Evolutionary conservation across 192 early-diverging fungal species (phyloP).

Genomic region (Funneliformis geosporum): DNA sequence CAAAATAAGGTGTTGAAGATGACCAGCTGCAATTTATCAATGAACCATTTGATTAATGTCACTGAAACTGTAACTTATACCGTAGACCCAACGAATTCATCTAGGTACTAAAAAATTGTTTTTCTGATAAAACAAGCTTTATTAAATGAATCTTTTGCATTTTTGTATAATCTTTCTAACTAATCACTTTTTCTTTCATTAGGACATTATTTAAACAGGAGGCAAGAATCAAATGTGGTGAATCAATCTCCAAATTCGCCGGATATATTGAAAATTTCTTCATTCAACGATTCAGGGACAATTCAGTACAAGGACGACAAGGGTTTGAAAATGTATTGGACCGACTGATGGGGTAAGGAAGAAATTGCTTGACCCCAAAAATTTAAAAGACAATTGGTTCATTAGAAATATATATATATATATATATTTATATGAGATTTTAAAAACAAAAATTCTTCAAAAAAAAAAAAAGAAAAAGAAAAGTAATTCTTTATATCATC

Average conservation of each 20-base stretch:
- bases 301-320: constrained; percentile 79
- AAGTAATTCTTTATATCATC: no score
- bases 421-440: no score
- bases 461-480: no score
- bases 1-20: constrained; percentile 69
- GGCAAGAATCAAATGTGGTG: constrained; percentile 80
- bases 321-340: constrained; percentile 88
- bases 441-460: no score
- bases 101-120: constrained; percentile 31
- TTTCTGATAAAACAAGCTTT: no score
- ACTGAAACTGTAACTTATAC: constrained; percentile 85
- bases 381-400: neutral
- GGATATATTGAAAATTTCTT: constrained; percentile 84
- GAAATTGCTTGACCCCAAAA: neutral
- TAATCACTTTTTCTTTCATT: constrained; percentile 20
- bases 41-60: constrained; percentile 79
- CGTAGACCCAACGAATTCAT: constrained; percentile 57
- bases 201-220: constrained; percentile 79
- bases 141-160: no score
- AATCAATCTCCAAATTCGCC: constrained; percentile 65
- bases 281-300: constrained; percentile 84
- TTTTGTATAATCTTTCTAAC: neutral
- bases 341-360: constrained; percentile 38
- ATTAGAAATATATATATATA: neutral
- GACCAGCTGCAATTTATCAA: constrained; percentile 82